Base-by-base conservation (phyloP, 495 filamentous ascomycete genomes). In the Penicillium macrosclerotiorum region DNA sequence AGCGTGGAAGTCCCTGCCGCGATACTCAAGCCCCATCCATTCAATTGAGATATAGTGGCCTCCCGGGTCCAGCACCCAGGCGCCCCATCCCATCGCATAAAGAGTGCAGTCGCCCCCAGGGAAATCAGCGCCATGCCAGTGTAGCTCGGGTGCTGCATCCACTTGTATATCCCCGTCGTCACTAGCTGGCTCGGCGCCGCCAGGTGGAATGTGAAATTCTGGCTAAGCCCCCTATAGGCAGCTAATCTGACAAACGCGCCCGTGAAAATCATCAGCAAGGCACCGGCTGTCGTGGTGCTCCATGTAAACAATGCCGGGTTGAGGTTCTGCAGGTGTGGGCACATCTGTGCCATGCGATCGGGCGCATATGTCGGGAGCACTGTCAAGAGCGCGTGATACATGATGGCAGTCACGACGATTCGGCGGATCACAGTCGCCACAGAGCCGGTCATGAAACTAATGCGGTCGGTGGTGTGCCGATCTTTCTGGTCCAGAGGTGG, bases 111-210 rank as follows among this genome's bases (percentile, higher is more conserved):
- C 16, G 56, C 23, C 1, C 49, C 60, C 18, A 57, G 19, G 13
- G 52, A 16, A 17, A 59, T 50, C 34, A 66, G n/a, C 9, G 50
- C 12, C 3, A 65, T 22, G 0, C 67, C 69, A 2, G 66, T 65
- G 25, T 78, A 80, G 33, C 72, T 74, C 3, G 74, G 72, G 48
- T 80, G 71, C 43, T 74, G 74, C 9, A 78, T 50, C 47, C 64
- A 73, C 11, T 44, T 41, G 42, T 77, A 77, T 11, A 77, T 44
- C 0, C 75, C 74, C 1, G 51, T 58, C 2, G 70, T 77, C 2
- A 65, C 57, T 11, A 77, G 59, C 3, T 51, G 44, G 36, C 68
- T 67, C 16, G 76, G 76, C 27, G 62, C 50, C 11, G 69, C 61
- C 4, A 78, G 63, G 17, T 61, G 53, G 42, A 76, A 77, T 1